phyloP scores from a whole-genome alignment of 1,284 basidiomycete species.

The Ceratobasidium papillatum region DNA sequence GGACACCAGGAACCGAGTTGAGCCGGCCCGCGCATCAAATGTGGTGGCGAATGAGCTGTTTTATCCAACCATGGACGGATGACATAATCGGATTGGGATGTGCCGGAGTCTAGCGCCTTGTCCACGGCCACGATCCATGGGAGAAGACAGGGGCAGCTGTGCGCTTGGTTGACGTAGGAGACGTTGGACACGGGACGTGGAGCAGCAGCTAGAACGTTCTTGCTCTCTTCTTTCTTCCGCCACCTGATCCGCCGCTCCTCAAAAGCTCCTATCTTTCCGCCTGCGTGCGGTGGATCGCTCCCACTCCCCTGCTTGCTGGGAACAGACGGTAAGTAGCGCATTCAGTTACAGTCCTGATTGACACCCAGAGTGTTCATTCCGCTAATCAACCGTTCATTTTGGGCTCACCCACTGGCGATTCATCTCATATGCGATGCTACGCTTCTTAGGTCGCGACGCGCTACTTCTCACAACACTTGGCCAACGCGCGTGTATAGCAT shows the following conservation, averaged over 20 bases:
- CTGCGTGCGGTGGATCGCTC: neutral
- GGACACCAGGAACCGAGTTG: neutral
- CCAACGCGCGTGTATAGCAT: neutral
- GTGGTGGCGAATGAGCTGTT: neutral
- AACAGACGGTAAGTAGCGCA: neutral
- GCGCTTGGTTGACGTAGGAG: neutral
- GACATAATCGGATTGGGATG: neutral
- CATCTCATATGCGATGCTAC: neutral
- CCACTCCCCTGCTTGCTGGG: constrained; percentile 5
- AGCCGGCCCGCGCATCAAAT: neutral
- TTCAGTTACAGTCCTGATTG: neutral
- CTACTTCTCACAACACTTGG: neutral
- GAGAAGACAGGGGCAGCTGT: neutral
- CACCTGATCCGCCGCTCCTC: neutral
- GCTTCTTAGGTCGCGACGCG: neutral
- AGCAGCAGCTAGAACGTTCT: neutral
- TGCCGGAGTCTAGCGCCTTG: neutral
- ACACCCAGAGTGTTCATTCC: neutral
- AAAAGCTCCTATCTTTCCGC: neutral
- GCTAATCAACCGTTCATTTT: constrained; percentile 11
- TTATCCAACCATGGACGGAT: neutral
- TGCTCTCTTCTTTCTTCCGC: neutral
- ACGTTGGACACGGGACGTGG: neutral
- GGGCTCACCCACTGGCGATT: neutral
- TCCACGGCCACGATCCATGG: constrained; percentile 9